A percentile compares a stretch with the other conserved stretches of the same genome.
Evolutionary conservation across 495 filamentous ascomycete genomes (phyloP).

Genomic region (Podospora fimiseda): DNA sequence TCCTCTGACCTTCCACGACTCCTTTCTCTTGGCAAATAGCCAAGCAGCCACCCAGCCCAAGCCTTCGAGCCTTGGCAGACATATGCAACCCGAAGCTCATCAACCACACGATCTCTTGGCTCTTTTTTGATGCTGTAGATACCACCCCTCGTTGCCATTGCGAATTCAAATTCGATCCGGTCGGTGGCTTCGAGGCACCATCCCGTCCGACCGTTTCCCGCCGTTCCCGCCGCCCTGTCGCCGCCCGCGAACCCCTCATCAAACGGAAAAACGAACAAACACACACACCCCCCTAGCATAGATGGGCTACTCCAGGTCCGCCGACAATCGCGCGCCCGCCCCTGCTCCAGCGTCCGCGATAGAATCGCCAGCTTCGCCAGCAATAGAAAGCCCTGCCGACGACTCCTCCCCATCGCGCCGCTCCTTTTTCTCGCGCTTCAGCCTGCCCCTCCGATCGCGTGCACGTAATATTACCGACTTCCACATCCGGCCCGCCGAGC

Average conservation of each 20-base stretch:
- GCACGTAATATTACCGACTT: constrained; percentile 72
- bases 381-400: too few species aligned
- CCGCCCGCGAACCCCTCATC: neutral
- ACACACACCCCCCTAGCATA: too few species aligned
- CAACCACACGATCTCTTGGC: constrained; percentile 31
- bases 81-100: constrained; percentile 31
- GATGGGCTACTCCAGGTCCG: constrained; percentile 32
- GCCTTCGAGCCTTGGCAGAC: constrained; percentile 22
- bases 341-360: constrained; percentile 18
- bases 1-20: constrained; percentile 7
- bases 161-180: constrained; percentile 3
- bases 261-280: too few species aligned
- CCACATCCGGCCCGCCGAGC: constrained; percentile 74
- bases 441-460: constrained; percentile 56
- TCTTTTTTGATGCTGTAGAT: constrained; percentile 3
- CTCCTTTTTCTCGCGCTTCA: constrained; percentile 42
- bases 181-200: constrained; percentile 1
- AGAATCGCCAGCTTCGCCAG: constrained; percentile 28
- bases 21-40: constrained; percentile 28
- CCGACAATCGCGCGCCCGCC: constrained; percentile 28
- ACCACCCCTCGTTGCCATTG: neutral
- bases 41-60: constrained; percentile 22
- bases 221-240: neutral
- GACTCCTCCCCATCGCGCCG: constrained; percentile 13
- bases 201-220: neutral